These are phyloP conservation scores for Plantago lanceolata DNA, from an alignment of 305 asterid species.

Conservation along the genomic window DNA sequence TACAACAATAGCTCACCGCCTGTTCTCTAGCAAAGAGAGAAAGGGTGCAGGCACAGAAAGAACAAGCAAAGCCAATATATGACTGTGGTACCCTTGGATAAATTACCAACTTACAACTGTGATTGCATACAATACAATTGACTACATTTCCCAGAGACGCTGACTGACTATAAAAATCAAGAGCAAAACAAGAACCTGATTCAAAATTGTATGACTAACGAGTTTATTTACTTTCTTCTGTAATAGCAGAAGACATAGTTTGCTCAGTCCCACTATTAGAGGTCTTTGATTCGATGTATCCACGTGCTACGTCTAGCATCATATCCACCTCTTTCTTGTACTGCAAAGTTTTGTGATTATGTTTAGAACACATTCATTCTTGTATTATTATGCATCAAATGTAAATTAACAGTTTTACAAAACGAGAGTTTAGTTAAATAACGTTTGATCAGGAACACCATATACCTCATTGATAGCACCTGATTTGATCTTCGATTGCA, in stretches of 20 bases:
- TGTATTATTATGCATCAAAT: neutral
- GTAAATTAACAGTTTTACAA: neutral
- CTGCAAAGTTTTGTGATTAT: slow-evolving; percentile 36
- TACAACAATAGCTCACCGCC: slow-evolving; percentile 29
- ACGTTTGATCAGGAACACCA: neutral
- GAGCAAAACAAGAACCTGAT: slow-evolving; percentile 15
- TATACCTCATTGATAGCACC: slow-evolving; percentile 55
- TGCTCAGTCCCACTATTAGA: slow-evolving; percentile 31
- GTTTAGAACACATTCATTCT: neutral
- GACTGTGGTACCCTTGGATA: neutral
- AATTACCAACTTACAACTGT: neutral
- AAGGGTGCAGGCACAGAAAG: slow-evolving; percentile 27
- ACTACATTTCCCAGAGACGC: slow-evolving; percentile 2
- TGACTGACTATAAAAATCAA: slow-evolving; percentile 7
- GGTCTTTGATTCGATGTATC: slow-evolving; percentile 51
- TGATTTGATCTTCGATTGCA: slow-evolving; percentile 83
- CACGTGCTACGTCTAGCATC: slow-evolving; percentile 75
- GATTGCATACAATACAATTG: slow-evolving; percentile 11
- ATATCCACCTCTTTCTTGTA: slow-evolving; percentile 88
- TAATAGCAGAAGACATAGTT: slow-evolving; percentile 23
- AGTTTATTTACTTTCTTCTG: slow-evolving; percentile 31
- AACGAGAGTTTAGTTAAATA: neutral
- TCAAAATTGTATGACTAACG: neutral
- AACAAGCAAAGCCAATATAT: neutral
- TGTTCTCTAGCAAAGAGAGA: slow-evolving; percentile 29